phyloP scores from a whole-genome alignment of 805 yeast species.

The Yarrowia phangngaensis region DNA sequence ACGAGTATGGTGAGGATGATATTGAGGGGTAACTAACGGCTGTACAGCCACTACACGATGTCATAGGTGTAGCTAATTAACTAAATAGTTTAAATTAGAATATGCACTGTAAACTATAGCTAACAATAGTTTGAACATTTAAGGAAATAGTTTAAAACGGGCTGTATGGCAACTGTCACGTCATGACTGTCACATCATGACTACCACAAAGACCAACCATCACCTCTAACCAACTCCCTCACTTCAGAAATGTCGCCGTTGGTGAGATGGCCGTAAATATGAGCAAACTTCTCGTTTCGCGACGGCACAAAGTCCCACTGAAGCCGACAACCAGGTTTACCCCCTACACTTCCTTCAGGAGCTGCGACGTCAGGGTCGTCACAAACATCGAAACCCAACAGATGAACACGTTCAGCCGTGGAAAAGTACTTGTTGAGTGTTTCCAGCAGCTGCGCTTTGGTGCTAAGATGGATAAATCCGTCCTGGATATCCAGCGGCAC shows the following conservation, averaged over 20 bases:
- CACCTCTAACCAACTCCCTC: conserved; percentile 24
- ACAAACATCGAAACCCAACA: conserved; percentile 33
- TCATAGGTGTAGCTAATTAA: no score
- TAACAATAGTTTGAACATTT: no score
- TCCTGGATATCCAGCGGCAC: conserved; percentile 34
- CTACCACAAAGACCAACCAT: conserved; percentile 26
- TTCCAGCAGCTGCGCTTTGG: conserved; percentile 32
- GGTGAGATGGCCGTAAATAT: conserved; percentile 34
- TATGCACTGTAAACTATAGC: no score
- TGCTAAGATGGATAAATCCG: conserved; percentile 36
- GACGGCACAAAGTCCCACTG: conserved; percentile 35
- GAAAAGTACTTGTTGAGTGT: conserved; percentile 32
- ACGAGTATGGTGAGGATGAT: conserved; percentile 29
- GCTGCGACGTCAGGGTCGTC: conserved; percentile 28
- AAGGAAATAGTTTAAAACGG: no score
- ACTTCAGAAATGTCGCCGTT: conserved; percentile 32
- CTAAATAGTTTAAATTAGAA: no score
- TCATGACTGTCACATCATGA: no score
- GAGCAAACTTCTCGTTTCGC: conserved; percentile 33
- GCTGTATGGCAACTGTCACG: no score
- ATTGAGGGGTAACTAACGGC: background rate
- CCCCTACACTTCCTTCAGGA: conserved; percentile 33
- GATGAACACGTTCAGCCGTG: conserved; percentile 28
- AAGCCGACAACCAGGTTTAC: conserved; percentile 30
- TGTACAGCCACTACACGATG: no score